These are phyloP conservation scores for Ehretia macrophylla DNA, from an alignment of 257 asterid species.

Conservation along the genomic window DNA sequence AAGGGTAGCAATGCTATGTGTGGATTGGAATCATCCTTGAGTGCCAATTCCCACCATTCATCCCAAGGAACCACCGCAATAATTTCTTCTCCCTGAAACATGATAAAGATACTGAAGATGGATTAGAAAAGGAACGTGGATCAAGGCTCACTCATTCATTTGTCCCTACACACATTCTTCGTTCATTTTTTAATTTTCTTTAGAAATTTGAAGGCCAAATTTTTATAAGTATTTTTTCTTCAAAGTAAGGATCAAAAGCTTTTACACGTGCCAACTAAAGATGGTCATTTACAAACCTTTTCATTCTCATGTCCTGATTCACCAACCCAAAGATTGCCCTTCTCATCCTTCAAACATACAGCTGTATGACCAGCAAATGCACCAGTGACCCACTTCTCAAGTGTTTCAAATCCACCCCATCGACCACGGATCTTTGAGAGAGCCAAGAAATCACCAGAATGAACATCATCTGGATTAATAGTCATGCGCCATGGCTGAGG, in stretches of 20 bases:
- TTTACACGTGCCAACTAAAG: neutral
- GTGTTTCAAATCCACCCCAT: conserved; percentile 99
- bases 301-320: conserved; percentile 99
- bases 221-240: no score
- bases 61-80: conserved; percentile 87
- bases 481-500: conserved; percentile 60
- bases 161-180: no score
- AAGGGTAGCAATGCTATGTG: conserved; percentile 88
- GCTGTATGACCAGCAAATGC: conserved; percentile 99
- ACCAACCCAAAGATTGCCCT: conserved; percentile 92
- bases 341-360: conserved; percentile 89
- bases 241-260: neutral
- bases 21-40: conserved; percentile 88
- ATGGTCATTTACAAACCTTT: conserved; percentile 45
- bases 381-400: conserved; percentile 99
- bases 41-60: conserved; percentile 91
- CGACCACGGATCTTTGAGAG: conserved; percentile 98
- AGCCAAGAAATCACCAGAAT: conserved; percentile 92
- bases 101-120: conserved; percentile 15
- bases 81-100: conserved; percentile 89
- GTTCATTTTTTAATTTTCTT: no score
- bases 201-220: no score
- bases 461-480: conserved; percentile 79
- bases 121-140: neutral
- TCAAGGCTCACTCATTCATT: no score